A percentile compares a stretch with the other conserved stretches of the same genome.
phyloP scores from a whole-genome alignment of 441 rosid genomes.

The Manihot esculenta region DNA sequence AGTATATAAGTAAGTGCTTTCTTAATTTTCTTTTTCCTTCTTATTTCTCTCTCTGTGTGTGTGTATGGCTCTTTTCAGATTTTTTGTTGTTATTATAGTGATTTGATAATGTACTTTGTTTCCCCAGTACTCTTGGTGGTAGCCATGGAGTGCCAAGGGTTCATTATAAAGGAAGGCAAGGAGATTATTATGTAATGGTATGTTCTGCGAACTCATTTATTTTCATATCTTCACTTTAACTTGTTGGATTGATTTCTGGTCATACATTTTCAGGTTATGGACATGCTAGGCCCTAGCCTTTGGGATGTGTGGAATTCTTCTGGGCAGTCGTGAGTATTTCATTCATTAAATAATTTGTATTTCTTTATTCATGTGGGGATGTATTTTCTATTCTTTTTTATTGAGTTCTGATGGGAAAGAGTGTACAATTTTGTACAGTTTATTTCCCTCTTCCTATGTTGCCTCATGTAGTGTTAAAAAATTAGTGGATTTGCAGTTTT shows the following conservation, averaged over 20 bases:
- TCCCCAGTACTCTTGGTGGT: constrained; percentile 87
- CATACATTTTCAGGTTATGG: constrained; percentile 75
- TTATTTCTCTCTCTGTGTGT: neutral
- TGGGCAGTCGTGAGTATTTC: constrained; percentile 83
- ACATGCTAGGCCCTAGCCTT: constrained; percentile 96
- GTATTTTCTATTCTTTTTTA: neutral
- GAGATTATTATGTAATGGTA: constrained; percentile 98
- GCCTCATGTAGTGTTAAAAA: neutral
- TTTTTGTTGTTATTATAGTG: constrained; percentile 7
- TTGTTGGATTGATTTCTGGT: constrained; percentile 20
- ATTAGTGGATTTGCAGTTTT: neutral
- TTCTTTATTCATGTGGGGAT: neutral
- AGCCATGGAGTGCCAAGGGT: constrained; percentile 98
- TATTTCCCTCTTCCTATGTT: neutral
- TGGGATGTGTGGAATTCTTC: constrained; percentile 99
- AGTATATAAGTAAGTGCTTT: constrained; percentile 77
- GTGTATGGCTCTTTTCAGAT: neutral
- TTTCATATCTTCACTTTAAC: constrained; percentile 19
- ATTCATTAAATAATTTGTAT: neutral
- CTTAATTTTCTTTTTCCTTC: constrained; percentile 2
- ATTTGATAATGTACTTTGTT: constrained; percentile 15
- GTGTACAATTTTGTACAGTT: neutral
- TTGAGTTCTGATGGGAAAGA: neutral
- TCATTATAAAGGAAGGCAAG: constrained; percentile 94
- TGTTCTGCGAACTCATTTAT: constrained; percentile 16